A percentile compares a stretch with the other conserved stretches of the same genome.
These are phyloP conservation scores for Cornus florida DNA, from an alignment of 148 eudicot genomes.

Conservation along the genomic window DNA sequence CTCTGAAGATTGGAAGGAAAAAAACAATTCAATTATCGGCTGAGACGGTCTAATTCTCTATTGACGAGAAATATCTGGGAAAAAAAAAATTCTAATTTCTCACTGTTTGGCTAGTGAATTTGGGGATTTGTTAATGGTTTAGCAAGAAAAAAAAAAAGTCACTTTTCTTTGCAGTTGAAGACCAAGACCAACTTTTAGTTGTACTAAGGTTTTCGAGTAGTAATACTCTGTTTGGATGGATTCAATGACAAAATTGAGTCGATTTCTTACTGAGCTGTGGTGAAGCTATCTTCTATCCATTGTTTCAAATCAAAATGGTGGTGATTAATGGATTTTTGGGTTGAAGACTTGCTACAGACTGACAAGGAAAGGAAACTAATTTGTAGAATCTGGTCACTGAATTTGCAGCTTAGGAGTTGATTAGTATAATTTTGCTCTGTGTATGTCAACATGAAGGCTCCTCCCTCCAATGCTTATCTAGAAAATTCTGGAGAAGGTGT, in stretches of 20 bases:
- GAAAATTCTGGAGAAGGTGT: conserved; percentile 51
- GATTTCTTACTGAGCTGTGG: neutral
- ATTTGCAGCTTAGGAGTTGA: no score
- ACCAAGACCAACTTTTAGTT: neutral
- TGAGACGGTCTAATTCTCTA: neutral
- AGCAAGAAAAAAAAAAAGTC: no score
- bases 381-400: no score
- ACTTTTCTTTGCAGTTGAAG: neutral
- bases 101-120: neutral
- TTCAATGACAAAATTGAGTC: conserved; percentile 4
- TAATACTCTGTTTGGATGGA: neutral
- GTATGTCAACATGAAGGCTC: conserved; percentile 60
- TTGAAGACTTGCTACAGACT: no score
- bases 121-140: neutral
- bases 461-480: conserved; percentile 69
- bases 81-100: no score
- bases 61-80: neutral
- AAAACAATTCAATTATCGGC: neutral
- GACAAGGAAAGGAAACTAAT: no score
- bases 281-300: neutral
- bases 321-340: neutral
- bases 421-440: neutral
- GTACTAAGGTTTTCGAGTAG: neutral
- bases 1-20: neutral
- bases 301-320: conserved; percentile 4